phyloP scores from a whole-genome alignment of 768 basidiomycete genomes.

The Lactarius tabidus region DNA sequence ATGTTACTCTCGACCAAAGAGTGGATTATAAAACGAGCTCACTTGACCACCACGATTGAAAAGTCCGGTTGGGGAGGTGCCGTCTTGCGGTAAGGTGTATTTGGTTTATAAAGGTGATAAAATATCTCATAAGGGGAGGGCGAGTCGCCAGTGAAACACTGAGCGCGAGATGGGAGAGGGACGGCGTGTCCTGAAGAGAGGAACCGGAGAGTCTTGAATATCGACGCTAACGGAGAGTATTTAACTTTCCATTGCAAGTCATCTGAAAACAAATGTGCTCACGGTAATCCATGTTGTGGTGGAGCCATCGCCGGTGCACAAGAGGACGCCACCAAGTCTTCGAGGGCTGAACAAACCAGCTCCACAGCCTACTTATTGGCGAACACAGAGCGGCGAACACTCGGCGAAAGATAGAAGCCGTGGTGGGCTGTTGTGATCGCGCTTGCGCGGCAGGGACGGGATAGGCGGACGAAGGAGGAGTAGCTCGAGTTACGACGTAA shows the following conservation, averaged over 20 bases:
- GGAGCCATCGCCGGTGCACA: slow-evolving; percentile 44
- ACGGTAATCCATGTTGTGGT: slow-evolving; percentile 53
- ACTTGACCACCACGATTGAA: slow-evolving; percentile 84
- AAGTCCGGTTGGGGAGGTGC: slow-evolving; percentile 80
- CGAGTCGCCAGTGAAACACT: slow-evolving; percentile 14
- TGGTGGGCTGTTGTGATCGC: slow-evolving; percentile 20
- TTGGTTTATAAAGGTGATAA: slow-evolving; percentile 90
- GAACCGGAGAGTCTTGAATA: slow-evolving; percentile 69
- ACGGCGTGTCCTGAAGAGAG: slow-evolving; percentile 60
- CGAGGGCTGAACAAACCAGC: slow-evolving; percentile 30
- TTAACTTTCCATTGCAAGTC: not conserved
- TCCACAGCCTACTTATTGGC: slow-evolving; percentile 32
- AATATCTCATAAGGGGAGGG: slow-evolving; percentile 74
- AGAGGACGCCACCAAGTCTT: slow-evolving; percentile 68
- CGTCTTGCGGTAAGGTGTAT: slow-evolving; percentile 76
- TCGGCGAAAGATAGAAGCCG: slow-evolving; percentile 34
- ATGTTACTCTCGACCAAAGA: not conserved
- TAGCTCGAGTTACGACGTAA: slow-evolving; percentile 79
- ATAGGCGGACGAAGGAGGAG: slow-evolving; percentile 53
- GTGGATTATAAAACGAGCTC: slow-evolving; percentile 29
- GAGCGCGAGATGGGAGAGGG: slow-evolving; percentile 40
- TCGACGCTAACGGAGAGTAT: slow-evolving; percentile 43
- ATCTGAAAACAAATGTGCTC: slow-evolving; percentile 26
- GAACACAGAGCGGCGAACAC: slow-evolving; percentile 34
- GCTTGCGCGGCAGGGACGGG: slow-evolving; percentile 42